Evolutionary conservation across 192 early-diverging fungal genomes (phyloP), one percentile per base, ranked within the genome.

Genomic region (Coemansia sp.): DNA sequence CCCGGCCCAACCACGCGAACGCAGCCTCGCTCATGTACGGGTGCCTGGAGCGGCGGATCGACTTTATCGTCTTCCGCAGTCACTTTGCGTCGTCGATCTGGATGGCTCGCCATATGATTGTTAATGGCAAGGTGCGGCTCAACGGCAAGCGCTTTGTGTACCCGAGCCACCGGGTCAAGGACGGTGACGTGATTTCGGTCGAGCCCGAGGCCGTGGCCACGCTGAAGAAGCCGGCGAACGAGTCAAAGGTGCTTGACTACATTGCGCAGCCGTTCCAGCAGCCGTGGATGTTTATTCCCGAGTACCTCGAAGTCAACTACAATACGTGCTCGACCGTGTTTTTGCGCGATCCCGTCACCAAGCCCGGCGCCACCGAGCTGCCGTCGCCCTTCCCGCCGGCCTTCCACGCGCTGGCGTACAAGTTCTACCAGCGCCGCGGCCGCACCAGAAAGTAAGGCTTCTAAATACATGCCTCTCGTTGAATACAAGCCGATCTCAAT

Each of bases 241-340:
- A 57, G n/a, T 55, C 64, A 3, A 70, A 76, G 33, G 67, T 62
- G 40, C 74, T 87, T 20, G 70, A 70, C 13, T 88, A 86, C 56
- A 66, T 56, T n/a, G 78, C 83, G 10, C 78, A 65, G 23, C 80
- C 80, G 12, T 98, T 87, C 63, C 80, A 83, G 64, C 85, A 89
- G 59, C 92, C 96, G 9, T 94, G 86, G 80, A 85, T 98, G 82
- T 98, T 95, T 61, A 80, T 94, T 14, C 96, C 96, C 7, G 83
- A 90, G 39, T 98, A 98, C 64, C 84, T 98, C 20, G 96, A 98
- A 75, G 93, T 98, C 38, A 86, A 91, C 77, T 98, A 93, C 76
- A 85, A 87, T 63, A 92, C 86, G 6, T 94, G 92, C 82, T 88
- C 87, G 23, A 76, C 81, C 1, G 82, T 92, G 35, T 92, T 92